These are phyloP conservation scores for Beauveria varroae DNA, from an alignment of 2,329 filamentous ascomycete genomes.

Conservation along the genomic window DNA sequence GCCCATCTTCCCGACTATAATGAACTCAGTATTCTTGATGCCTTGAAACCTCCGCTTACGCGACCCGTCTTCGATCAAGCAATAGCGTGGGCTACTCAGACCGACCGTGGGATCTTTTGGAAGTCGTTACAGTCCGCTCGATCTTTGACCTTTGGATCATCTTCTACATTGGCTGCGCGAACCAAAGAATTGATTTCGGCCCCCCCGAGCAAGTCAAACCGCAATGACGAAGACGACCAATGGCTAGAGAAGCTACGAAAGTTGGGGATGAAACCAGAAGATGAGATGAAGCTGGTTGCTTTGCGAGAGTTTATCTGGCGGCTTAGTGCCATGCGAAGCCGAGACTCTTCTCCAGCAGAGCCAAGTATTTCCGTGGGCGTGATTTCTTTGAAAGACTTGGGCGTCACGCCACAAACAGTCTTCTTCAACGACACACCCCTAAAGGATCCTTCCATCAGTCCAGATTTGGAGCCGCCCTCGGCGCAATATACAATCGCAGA, in stretches of 20 bases:
- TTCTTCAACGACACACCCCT: slow-evolving; percentile 77
- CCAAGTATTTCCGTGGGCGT: slow-evolving; percentile 33
- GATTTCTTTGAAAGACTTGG: slow-evolving; percentile 65
- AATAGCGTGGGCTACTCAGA: slow-evolving; percentile 74
- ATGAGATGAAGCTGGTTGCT: slow-evolving; percentile 82
- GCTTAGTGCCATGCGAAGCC: slow-evolving; percentile 63
- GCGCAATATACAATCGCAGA: slow-evolving; percentile 76
- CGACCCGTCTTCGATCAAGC: slow-evolving; percentile 78
- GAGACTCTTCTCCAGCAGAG: slow-evolving; percentile 35
- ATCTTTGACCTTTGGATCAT: slow-evolving; percentile 54
- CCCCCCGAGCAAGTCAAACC: slow-evolving; percentile 55
- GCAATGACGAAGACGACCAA: slow-evolving; percentile 87
- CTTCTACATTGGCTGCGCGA: slow-evolving; percentile 43
- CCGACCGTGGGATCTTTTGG: slow-evolving; percentile 83
- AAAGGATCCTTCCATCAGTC: slow-evolving; percentile 29
- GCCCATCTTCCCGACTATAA: slow-evolving; percentile 58
- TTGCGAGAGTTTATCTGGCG: slow-evolving; percentile 89
- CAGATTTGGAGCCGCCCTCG: slow-evolving; percentile 24
- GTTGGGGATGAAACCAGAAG: slow-evolving; percentile 71
- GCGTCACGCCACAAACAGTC: slow-evolving; percentile 78
- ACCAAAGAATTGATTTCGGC: slow-evolving; percentile 49
- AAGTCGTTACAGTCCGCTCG: slow-evolving; percentile 63
- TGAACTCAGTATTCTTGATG: slow-evolving; percentile 69
- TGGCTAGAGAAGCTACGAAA: slow-evolving; percentile 84
- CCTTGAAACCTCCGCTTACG: slow-evolving; percentile 73